A percentile compares a stretch with the other conserved stretches of the same genome.
Evolutionary conservation across 108 stramenopile genomes (phyloP).

Genomic region (Cyclotella choctawhatcheeana): DNA sequence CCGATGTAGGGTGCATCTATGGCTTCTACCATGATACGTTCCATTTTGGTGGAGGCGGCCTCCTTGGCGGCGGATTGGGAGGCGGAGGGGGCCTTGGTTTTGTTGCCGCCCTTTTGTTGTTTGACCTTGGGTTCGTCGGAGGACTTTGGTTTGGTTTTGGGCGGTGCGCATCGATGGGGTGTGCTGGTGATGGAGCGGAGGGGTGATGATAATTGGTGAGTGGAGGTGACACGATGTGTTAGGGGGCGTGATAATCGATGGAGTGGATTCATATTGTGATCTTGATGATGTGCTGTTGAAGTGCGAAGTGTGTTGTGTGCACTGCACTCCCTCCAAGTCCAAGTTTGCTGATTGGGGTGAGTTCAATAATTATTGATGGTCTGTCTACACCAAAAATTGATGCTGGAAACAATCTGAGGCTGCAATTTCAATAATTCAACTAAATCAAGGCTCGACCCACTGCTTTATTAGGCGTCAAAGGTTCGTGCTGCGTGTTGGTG

Average conservation of each 20-base stretch:
- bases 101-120: constrained; percentile 42
- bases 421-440: too few species aligned
- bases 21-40: constrained; percentile 36
- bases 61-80: constrained; percentile 17
- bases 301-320: too few species aligned
- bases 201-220: background rate
- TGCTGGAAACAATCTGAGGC: too few species aligned
- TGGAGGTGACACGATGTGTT: background rate
- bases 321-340: too few species aligned
- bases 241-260: constrained; percentile 4
- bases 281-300: too few species aligned
- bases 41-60: constrained; percentile 4
- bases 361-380: too few species aligned
- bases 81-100: constrained; percentile 23
- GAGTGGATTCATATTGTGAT: constrained; percentile 3
- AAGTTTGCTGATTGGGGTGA: too few species aligned
- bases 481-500: too few species aligned
- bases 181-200: constrained; percentile 35
- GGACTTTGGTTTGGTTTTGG: constrained; percentile 24
- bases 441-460: too few species aligned
- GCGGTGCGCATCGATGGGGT: constrained; percentile 9
- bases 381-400: too few species aligned
- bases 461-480: too few species aligned
- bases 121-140: constrained; percentile 44
- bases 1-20: constrained; percentile 29